Evolutionary conservation across 1,284 basidiomycete species (phyloP), one percentile per base, ranked within the genome.

Genomic region (Flammula alnicola): DNA sequence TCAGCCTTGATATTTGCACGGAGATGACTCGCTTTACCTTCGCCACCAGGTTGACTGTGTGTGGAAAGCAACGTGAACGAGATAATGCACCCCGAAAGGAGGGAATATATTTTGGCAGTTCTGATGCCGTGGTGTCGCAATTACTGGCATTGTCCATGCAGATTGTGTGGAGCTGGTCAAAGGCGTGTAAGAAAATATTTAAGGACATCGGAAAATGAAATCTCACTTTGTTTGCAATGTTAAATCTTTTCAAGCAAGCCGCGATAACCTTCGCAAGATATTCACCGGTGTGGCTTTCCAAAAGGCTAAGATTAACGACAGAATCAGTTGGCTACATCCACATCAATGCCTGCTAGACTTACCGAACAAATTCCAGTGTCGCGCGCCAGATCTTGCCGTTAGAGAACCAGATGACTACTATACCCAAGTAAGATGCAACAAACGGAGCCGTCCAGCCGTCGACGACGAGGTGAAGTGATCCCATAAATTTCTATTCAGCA

Each of bases 341-440:
- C n/a, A n/a, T n/a, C n/a, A n/a, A n/a, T n/a, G n/a, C n/a, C n/a
- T 20, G 44, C 19, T 20, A 36, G 4, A 22, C 50, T 32, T 51
- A 65, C 65, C 49, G 30, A n/a, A 65, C 57, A 51, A 68, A 67
- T 40, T 69, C 65, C 1, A 67, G 54, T 14, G 66, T 59, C 17
- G 55, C 41, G 1, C 58, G 52, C 36, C 62, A 54, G 5, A 69
- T 62, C 20, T 46, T 44, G 9, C 58, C 58, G n/a, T 56, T 43
- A 4, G 46, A 39, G 52, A 47, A 61, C 65, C 63, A 67, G 6
- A 65, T 40, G 14, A 67, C 47, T 9, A 64, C 58, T 39, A 66
- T 42, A 1, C 66, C 63, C 16, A 68, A 55, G 32, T 61, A 65
- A 3, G 57, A 64, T 8, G 52, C 44, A 10, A 49, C 48, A 32